Base-by-base conservation (phyloP, 257 asterid species). In the Nicotiana sylvestris region DNA sequence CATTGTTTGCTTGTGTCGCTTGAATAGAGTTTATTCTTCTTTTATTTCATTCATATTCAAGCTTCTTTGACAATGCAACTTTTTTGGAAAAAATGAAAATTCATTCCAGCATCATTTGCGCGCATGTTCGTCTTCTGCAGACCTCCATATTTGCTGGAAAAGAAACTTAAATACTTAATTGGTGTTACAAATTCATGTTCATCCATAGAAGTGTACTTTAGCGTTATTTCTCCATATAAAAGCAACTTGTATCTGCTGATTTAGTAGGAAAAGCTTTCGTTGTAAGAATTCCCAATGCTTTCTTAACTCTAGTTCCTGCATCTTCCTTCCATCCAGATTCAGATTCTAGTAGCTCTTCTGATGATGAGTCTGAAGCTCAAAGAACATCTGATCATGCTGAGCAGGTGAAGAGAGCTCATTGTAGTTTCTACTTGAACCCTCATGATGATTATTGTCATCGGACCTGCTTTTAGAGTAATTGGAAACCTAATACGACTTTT, bases 281-380 rank as follows among this genome's bases (percentile, higher is more conserved):
- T 72, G 79, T 72, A 46, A 25, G 79, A 72, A 72, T 72, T 72
- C 8, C 30, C 39, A 72, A 15, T 57, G n/a, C 55, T 15, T 2
- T 57, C 80, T 81, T 81, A 61, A 67, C 60, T 43, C 51, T 80
- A 27, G 67, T 51, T 79, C 57, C 76, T 68, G 77, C 77, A 66
- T 30, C 51, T 39, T 56, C 61, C 25, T 57, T 68, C 82, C 49
- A 29, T 85, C 87, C 88, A 92, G 97, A 92, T 79, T 86, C 90
- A 4, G 92, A 82, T 53, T 88, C 85, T 30, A 72, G 69, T 18
- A 65, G 82, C 25, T 82, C 81, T 35, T 88, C 92, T 30, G 90
- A 86, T 81, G 82, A 88, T 80, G 95, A 90, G 65, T 89, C 90
- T 72, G 92, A 85, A 78, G 82, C 86, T 86, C 87, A 87, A 65